Percentiles rank a stretch among this genome's conserved stretches.
These are phyloP conservation scores for Fusarium euwallaceae DNA, from an alignment of 2,329 filamentous ascomycete genomes.

Conservation along the genomic window DNA sequence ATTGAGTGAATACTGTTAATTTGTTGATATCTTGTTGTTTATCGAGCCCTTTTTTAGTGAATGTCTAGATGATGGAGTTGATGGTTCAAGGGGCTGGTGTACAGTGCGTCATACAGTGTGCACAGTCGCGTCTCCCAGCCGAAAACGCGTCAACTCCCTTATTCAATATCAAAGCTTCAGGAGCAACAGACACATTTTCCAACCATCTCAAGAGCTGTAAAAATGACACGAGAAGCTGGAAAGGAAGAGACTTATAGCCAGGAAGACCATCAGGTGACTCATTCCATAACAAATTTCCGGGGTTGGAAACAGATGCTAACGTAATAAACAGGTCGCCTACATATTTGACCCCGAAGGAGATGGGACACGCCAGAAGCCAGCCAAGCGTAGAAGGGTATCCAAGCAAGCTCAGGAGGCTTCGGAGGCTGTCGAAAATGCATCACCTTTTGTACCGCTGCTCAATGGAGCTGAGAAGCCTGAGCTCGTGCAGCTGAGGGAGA, in stretches of 20 bases:
- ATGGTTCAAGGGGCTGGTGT: background rate
- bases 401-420: slow-evolving; percentile 51
- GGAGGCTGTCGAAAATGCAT: slow-evolving; percentile 26
- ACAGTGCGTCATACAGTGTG: slow-evolving; percentile 40
- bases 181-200: slow-evolving; percentile 5
- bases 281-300: background rate
- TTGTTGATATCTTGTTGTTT: background rate
- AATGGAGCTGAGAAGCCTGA: slow-evolving; percentile 65
- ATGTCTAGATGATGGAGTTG: background rate
- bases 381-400: slow-evolving; percentile 70
- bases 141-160: slow-evolving; percentile 38
- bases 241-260: slow-evolving; percentile 50
- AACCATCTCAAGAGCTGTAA: background rate
- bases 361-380: slow-evolving; percentile 54
- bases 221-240: slow-evolving; percentile 44
- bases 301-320: slow-evolving; percentile 26
- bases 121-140: slow-evolving; percentile 17
- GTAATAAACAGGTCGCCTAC: slow-evolving; percentile 66
- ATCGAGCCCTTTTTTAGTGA: background rate
- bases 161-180: slow-evolving; percentile 22
- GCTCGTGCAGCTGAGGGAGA: slow-evolving; percentile 66
- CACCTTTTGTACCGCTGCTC: slow-evolving; percentile 66
- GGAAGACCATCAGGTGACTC: slow-evolving; percentile 60
- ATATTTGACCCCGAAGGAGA: slow-evolving; percentile 68
- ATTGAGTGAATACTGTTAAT: background rate